Evolutionary conservation across 179 eudicot genomes (phyloP).

Genomic region (Beta macrorhiza): DNA sequence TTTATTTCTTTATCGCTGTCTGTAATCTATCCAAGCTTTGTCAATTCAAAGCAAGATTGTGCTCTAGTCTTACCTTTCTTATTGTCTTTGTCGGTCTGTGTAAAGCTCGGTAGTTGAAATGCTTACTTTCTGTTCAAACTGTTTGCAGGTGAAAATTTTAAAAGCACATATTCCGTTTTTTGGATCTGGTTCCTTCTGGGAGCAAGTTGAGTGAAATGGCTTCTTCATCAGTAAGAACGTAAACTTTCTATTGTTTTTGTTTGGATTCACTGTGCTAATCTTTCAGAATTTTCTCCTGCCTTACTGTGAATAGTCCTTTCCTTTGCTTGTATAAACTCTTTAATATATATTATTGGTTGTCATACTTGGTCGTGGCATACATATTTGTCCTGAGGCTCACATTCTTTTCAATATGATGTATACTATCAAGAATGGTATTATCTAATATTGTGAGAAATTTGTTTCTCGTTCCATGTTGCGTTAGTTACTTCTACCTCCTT

Average conservation of each 20-base stretch:
- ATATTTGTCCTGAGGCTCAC: too few relatives aligned
- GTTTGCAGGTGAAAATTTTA: constrained; percentile 17
- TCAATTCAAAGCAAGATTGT: not conserved
- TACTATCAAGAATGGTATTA: too few relatives aligned
- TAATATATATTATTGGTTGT: not conserved
- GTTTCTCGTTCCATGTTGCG: not conserved
- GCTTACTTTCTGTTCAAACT: not conserved
- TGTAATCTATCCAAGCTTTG: too few relatives aligned
- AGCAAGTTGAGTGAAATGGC: constrained; percentile 21
- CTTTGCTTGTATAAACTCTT: not conserved
- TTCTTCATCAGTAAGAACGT: constrained; percentile 27
- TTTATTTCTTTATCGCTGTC: too few relatives aligned
- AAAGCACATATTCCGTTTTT: not conserved
- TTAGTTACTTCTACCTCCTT: not conserved
- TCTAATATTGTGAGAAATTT: too few relatives aligned
- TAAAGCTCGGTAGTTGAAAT: not conserved
- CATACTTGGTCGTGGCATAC: not conserved
- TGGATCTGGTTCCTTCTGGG: not conserved
- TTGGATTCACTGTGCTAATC: not conserved
- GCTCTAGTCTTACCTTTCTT: not conserved
- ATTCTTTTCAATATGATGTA: too few relatives aligned
- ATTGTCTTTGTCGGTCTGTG: not conserved
- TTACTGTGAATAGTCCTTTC: not conserved
- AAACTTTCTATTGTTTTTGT: not conserved
- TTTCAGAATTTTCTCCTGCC: not conserved